Evolutionary conservation across 176 grass and related monocot genomes (phyloP), one percentile per base, ranked within the genome.

Genomic region (Tillandsia leiboldiana): DNA sequence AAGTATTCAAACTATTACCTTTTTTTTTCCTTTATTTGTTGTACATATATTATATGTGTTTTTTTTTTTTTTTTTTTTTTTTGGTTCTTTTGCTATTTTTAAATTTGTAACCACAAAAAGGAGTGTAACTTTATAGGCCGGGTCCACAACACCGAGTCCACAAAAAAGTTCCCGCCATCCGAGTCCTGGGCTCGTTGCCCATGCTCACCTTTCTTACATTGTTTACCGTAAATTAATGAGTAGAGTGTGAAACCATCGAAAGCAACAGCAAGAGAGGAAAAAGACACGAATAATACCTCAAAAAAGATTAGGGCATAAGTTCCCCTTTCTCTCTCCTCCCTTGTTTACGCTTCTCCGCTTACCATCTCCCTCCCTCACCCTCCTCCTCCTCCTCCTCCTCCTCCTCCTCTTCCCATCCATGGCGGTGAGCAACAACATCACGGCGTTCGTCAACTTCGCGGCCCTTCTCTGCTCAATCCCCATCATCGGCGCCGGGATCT

Each of bases 341-440:
- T 17, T 58, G 12, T 17, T n/a, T n/a, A 58, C 8, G 5, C 53
- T 58, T 58, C 53, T n/a, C 53, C 17, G 4, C 53, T 13, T n/a
- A 57, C 1, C 53, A 13, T 57, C 13, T 7, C 53, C 18, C 13
- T 58, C 54, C 18, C 54, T 59, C 54, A 8, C 3, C 15, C 54
- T 59, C 29, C 29, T 33, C 29, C 29, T 33, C 28, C 28, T 29
- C 15, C 54, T 59, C 29, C 29, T 33, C 29, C 29, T 33, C 28
- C 28, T 29, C 29, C 33, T 42, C 33, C 33, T 42, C 33, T 42
- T 5, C 33, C 0, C 62, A 0, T 9, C 48, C 62, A 96, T 97
- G 93, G 87, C 81, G 47, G 68, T 90, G 49, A 92, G 89, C 93
- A 97, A 97, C 83, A 92, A 90, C 86, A 85, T 90, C 80, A 97